A percentile compares a stretch with the other conserved stretches of the same genome.
These are phyloP conservation scores for Guillardia theta DNA, from an alignment of 78 protist species.

Conservation along the genomic window DNA sequence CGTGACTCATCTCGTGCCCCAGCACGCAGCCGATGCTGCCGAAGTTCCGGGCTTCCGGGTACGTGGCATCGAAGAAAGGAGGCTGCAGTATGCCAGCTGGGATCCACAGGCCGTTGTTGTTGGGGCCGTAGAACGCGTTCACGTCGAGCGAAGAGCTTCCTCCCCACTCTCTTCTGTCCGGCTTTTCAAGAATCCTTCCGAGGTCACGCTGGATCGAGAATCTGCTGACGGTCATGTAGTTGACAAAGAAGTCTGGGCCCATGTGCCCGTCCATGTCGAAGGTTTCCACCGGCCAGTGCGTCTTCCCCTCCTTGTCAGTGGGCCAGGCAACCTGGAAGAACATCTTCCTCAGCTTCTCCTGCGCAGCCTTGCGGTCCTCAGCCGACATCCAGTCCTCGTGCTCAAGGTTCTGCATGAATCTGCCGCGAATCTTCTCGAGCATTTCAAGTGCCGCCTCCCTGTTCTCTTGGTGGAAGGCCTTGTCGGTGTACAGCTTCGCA, in stretches of 20 bases:
- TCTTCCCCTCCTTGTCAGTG: not conserved
- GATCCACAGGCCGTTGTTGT: conserved; percentile 35
- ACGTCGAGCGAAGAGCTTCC: not conserved
- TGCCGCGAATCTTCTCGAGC: not conserved
- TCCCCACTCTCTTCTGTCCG: not conserved
- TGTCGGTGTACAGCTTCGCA: conserved; percentile 4
- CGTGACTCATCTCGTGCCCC: conserved; percentile 46
- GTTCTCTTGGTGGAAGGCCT: not conserved
- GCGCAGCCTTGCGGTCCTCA: not conserved
- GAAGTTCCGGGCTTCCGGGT: conserved; percentile 17
- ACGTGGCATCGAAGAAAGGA: not conserved
- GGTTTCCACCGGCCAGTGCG: not conserved
- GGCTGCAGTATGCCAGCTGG: conserved; percentile 41
- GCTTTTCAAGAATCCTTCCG: not conserved
- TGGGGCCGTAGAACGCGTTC: conserved; percentile 42
- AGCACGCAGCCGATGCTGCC: conserved; percentile 11
- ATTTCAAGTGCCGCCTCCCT: not conserved
- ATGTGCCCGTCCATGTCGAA: not conserved
- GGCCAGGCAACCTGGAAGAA: conserved; percentile 13
- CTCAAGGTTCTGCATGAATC: not conserved
- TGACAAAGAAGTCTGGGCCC: not conserved
- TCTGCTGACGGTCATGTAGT: too few species aligned
- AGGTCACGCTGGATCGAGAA: too few species aligned
- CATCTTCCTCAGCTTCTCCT: too few species aligned
- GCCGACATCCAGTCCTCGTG: not conserved